These are phyloP conservation scores for Trichoderma atrobrunneum DNA, from an alignment of 2,329 filamentous ascomycete species.

Conservation along the genomic window DNA sequence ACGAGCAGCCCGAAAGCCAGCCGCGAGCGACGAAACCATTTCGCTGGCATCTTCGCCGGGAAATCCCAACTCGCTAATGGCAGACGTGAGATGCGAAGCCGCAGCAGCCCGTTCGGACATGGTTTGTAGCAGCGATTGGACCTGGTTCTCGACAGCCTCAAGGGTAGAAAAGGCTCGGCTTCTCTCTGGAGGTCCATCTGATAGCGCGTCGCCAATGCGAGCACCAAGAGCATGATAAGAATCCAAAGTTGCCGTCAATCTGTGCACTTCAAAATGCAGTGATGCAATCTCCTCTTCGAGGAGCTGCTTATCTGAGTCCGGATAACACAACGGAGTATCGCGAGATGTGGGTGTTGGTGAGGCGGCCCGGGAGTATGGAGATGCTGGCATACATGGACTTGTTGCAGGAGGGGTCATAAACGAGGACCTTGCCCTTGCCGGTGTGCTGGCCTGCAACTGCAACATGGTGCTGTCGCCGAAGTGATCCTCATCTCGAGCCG, in stretches of 20 bases:
- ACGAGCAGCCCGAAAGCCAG: conserved; percentile 54
- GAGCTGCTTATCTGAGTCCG: conserved; percentile 41
- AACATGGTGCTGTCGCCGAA: conserved; percentile 53
- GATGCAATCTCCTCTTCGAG: conserved; percentile 48
- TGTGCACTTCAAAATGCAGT: conserved; percentile 47
- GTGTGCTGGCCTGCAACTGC: conserved; percentile 52
- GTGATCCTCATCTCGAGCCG: conserved; percentile 36
- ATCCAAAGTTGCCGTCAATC: conserved; percentile 47
- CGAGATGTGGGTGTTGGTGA: conserved; percentile 27
- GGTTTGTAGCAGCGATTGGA: conserved; percentile 43
- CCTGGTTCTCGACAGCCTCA: conserved; percentile 40
- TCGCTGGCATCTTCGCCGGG: conserved; percentile 44
- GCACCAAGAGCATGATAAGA: conserved; percentile 43
- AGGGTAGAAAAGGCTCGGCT: conserved; percentile 21
- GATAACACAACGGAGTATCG: conserved; percentile 42
- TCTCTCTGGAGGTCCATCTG: conserved; percentile 19
- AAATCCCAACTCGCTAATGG: conserved; percentile 52
- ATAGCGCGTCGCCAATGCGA: conserved; percentile 38
- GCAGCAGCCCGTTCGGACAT: conserved; percentile 50
- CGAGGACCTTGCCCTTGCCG: conserved; percentile 42
- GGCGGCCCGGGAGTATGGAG: conserved; percentile 37
- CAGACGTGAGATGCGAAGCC: conserved; percentile 43
- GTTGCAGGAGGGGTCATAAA: conserved; percentile 57
- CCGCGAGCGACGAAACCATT: conserved; percentile 47
- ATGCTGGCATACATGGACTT: conserved; percentile 41